Conservation (phyloP, 1,139 yeast species). For the Meyerozyma guilliermondii region DNA sequence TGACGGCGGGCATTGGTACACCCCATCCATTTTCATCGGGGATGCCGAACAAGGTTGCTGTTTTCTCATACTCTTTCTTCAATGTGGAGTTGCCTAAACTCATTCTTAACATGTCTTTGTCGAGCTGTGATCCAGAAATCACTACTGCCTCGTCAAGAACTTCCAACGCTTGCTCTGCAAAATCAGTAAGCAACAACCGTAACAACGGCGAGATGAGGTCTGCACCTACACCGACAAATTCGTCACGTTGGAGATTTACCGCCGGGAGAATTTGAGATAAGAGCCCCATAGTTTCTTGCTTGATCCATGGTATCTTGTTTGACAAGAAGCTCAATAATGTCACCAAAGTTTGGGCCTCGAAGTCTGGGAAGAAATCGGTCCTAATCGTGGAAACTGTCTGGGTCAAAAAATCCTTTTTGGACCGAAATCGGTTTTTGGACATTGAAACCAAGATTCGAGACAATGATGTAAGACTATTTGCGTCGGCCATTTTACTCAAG, state of each 20-base stretch:
- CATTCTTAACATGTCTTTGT: constrained; percentile 86
- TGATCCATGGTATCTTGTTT: constrained; percentile 75
- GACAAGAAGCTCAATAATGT: constrained; percentile 73
- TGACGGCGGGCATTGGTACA: constrained; percentile 87
- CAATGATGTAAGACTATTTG: constrained; percentile 52
- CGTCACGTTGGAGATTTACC: constrained; percentile 73
- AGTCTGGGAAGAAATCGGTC: constrained; percentile 65
- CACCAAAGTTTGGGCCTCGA: constrained; percentile 70
- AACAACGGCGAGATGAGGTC: constrained; percentile 88
- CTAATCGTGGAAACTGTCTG: constrained; percentile 72
- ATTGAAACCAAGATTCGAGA: constrained; percentile 74
- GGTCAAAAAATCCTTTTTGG: constrained; percentile 80
- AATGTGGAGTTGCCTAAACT: constrained; percentile 79
- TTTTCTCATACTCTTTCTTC: constrained; percentile 76
- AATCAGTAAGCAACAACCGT: constrained; percentile 76
- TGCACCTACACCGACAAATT: constrained; percentile 88
- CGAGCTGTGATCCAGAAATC: constrained; percentile 87
- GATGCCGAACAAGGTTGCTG: constrained; percentile 88
- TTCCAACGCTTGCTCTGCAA: constrained; percentile 82
- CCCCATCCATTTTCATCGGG: constrained; percentile 99
- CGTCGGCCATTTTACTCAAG: constrained; percentile 57
- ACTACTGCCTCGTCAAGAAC: constrained; percentile 82
- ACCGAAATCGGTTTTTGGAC: constrained; percentile 73
- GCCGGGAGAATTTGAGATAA: constrained; percentile 71
- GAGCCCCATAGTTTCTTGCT: constrained; percentile 70